Percentiles rank a stretch among this genome's conserved stretches.
These are phyloP conservation scores for Picochlorum sp. DNA, from an alignment of 139 green algal species.

Conservation along the genomic window DNA sequence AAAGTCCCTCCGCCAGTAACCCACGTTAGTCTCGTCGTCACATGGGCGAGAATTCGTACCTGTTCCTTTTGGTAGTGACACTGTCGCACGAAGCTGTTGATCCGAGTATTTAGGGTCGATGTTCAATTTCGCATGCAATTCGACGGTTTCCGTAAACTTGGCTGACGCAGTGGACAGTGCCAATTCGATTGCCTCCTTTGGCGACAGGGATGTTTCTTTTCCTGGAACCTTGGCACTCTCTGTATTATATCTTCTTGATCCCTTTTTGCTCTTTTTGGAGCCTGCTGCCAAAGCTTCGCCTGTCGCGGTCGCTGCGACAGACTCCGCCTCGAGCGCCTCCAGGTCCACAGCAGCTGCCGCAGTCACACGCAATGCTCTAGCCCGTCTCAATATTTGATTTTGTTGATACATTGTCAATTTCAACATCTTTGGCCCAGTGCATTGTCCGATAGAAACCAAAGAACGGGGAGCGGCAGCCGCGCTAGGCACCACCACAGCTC, in stretches of 20 bases:
- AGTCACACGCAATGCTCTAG: not conserved
- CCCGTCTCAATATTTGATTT: too few species aligned
- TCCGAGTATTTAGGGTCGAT: constrained; percentile 90
- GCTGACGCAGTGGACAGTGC: constrained; percentile 54
- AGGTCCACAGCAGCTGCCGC: constrained; percentile 17
- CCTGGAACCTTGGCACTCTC: constrained; percentile 10
- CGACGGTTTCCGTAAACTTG: constrained; percentile 95
- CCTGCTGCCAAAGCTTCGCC: not conserved
- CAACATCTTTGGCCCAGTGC: too few species aligned
- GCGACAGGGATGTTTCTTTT: constrained; percentile 28
- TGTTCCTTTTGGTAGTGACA: constrained; percentile 86
- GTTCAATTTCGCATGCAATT: constrained; percentile 84
- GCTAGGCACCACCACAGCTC: too few species aligned
- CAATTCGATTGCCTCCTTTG: constrained; percentile 58
- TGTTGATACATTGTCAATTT: too few species aligned
- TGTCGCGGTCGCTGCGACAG: not conserved
- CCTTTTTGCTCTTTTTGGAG: constrained; percentile 1
- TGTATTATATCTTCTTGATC: constrained; percentile 7
- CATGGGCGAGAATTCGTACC: constrained; percentile 1
- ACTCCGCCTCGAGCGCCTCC: constrained; percentile 3
- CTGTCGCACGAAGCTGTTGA: constrained; percentile 96
- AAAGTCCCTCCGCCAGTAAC: too few species aligned
- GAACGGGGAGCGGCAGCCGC: too few species aligned
- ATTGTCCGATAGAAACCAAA: too few species aligned
- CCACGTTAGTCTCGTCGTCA: not conserved